phyloP scores from a whole-genome alignment of 441 rosid genomes.

The Populus hybrid region DNA sequence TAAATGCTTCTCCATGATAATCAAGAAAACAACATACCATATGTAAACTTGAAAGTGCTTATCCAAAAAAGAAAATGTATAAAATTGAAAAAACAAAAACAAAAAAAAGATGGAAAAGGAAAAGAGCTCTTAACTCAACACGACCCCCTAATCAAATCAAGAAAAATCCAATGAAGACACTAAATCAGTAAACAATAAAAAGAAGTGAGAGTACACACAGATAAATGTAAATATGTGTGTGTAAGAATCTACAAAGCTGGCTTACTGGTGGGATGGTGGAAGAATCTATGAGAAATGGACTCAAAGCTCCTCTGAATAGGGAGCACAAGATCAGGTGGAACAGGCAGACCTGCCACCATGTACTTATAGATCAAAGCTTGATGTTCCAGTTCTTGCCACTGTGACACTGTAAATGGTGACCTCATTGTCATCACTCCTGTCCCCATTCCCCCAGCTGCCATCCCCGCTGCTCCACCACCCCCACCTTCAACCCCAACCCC shows the following conservation, averaged over 20 bases:
- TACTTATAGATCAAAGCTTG: slow-evolving; percentile 89
- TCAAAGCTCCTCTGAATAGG: slow-evolving; percentile 70
- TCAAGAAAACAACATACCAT: not conserved
- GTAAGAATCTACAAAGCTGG: not conserved
- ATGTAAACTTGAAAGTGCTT: not conserved
- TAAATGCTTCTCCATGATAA: too few species aligned
- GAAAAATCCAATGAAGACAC: not conserved
- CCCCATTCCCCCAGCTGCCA: slow-evolving; percentile 18
- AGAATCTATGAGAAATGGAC: slow-evolving; percentile 53
- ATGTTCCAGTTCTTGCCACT: slow-evolving; percentile 89
- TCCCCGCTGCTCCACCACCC: slow-evolving; percentile 18
- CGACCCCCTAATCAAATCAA: slow-evolving; percentile 18
- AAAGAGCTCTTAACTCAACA: not conserved
- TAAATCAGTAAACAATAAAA: not conserved
- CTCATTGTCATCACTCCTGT: slow-evolving; percentile 30
- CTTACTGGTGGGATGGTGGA: slow-evolving; percentile 62
- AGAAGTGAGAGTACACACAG: not conserved
- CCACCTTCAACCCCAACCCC: slow-evolving; percentile 3
- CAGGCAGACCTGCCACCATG: slow-evolving; percentile 78
- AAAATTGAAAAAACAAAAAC: not conserved
- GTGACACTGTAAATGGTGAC: slow-evolving; percentile 63
- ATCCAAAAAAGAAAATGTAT: not conserved
- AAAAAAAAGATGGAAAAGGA: not conserved
- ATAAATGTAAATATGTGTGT: not conserved
- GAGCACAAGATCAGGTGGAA: slow-evolving; percentile 78